A percentile compares a stretch with the other conserved stretches of the same genome.
Evolutionary conservation across 164 flowering plant genomes (phyloP).

Genomic region (Aristolochia californica): DNA sequence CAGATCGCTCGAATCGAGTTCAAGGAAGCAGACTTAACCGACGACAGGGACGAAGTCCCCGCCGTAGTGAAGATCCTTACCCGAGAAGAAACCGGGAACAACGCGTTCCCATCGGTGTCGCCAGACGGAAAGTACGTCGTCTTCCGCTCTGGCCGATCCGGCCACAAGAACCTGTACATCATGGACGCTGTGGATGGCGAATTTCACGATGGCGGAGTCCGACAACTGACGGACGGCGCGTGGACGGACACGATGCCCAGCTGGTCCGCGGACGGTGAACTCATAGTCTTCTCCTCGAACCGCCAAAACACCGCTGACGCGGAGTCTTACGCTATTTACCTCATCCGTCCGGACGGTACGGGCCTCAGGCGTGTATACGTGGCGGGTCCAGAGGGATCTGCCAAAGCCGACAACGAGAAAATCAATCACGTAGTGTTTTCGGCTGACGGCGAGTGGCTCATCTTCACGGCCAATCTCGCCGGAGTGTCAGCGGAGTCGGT

Average conservation of each 20-base stretch:
- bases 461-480: slow-evolving; percentile 56
- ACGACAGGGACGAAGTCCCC: slow-evolving; percentile 29
- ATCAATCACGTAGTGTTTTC: slow-evolving; percentile 76
- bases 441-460: slow-evolving; percentile 53
- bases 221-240: slow-evolving; percentile 64
- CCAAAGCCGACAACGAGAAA: slow-evolving; percentile 49
- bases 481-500: slow-evolving; percentile 76
- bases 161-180: slow-evolving; percentile 68
- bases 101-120: slow-evolving; percentile 78
- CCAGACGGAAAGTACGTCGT: slow-evolving; percentile 70
- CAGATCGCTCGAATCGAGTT: slow-evolving; percentile 70
- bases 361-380: slow-evolving; percentile 12
- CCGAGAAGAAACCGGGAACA: slow-evolving; percentile 61
- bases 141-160: slow-evolving; percentile 73
- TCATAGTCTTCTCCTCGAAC: slow-evolving; percentile 80
- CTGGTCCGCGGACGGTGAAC: slow-evolving; percentile 79
- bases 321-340: slow-evolving; percentile 32
- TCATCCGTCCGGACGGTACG: slow-evolving; percentile 14
- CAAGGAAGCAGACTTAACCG: slow-evolving; percentile 21
- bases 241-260: slow-evolving; percentile 94
- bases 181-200: slow-evolving; percentile 71
- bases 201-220: slow-evolving; percentile 35
- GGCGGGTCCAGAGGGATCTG: slow-evolving; percentile 20
- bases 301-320: slow-evolving; percentile 38
- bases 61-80: slow-evolving; percentile 48